Percentiles rank a stretch among this genome's conserved stretches.
Conservation (phyloP, 2,329 filamentous ascomycete species). For the Colletotrichum nymphaeae region DNA sequence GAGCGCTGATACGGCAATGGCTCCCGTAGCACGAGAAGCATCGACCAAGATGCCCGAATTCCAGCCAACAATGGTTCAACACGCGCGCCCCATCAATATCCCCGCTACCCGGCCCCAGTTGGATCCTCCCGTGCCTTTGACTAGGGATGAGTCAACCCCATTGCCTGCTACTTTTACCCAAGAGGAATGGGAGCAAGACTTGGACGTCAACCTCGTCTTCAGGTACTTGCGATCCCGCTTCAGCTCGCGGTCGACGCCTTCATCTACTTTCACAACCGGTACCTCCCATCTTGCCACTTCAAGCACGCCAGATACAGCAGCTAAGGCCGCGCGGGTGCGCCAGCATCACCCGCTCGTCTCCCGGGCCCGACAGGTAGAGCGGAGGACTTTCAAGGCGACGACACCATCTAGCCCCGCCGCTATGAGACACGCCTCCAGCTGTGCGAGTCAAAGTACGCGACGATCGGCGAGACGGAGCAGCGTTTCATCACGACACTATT, state of each 20-base stretch:
- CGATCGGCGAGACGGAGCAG: conserved; percentile 75
- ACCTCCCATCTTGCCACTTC: conserved; percentile 61
- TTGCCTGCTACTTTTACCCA: conserved; percentile 61
- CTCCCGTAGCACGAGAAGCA: conserved; percentile 60
- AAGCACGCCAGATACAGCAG: conserved; percentile 73
- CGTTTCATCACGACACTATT: conserved; percentile 85
- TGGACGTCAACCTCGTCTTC: conserved; percentile 93
- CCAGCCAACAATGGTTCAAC: conserved; percentile 57
- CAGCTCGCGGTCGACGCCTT: conserved; percentile 59
- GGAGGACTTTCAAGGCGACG: conserved; percentile 67
- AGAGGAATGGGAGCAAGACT: conserved; percentile 93
- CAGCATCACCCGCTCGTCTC: conserved; percentile 90
- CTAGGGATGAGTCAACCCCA: conserved; percentile 28
- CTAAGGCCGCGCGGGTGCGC: conserved; percentile 84
- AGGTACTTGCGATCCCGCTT: conserved; percentile 85
- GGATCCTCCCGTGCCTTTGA: conserved; percentile 22
- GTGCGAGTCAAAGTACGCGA: conserved; percentile 88
- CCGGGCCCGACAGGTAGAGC: conserved; percentile 62
- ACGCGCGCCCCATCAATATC: conserved; percentile 50
- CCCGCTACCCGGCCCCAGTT: conserved; percentile 43
- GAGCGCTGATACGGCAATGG: conserved; percentile 42
- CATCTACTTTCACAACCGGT: conserved; percentile 53
- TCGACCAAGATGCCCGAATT: conserved; percentile 58
- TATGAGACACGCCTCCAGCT: conserved; percentile 71
- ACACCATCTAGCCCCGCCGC: conserved; percentile 60